Evolutionary conservation across 495 filamentous ascomycete genomes (phyloP).

Genomic region (Penicillium silybi): DNA sequence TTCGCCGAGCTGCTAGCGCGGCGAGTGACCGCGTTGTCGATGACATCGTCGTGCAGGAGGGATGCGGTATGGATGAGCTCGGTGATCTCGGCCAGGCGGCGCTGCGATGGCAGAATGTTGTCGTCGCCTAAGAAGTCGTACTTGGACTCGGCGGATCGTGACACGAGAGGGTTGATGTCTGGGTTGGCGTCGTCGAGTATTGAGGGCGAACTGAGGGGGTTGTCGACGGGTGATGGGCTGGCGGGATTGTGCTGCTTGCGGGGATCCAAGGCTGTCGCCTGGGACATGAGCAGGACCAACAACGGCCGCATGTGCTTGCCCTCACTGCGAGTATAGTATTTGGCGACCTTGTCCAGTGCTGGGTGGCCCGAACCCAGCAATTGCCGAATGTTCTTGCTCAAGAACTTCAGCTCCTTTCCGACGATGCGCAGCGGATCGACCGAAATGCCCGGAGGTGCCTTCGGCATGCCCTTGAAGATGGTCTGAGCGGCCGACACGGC

Average conservation of each 20-base stretch:
- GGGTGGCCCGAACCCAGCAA: slow-evolving; percentile 90
- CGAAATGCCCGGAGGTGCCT: slow-evolving; percentile 54
- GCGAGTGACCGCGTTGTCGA: slow-evolving; percentile 82
- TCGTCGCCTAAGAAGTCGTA: slow-evolving; percentile 38
- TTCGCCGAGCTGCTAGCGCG: slow-evolving; percentile 85
- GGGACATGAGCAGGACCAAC: slow-evolving; percentile 92
- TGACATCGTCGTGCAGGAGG: slow-evolving; percentile 95
- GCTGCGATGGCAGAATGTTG: slow-evolving; percentile 67
- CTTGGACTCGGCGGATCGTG: slow-evolving; percentile 44
- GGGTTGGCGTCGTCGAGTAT: slow-evolving; percentile 86
- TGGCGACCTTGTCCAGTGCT: slow-evolving; percentile 87
- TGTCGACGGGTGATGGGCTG: slow-evolving; percentile 55
- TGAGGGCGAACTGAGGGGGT: slow-evolving; percentile 66
- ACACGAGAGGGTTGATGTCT: slow-evolving; percentile 49
- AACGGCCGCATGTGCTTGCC: slow-evolving; percentile 95
- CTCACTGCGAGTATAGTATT: slow-evolving; percentile 96
- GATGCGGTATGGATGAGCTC: slow-evolving; percentile 97
- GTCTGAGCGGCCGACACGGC: slow-evolving; percentile 77
- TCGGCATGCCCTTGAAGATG: slow-evolving; percentile 68
- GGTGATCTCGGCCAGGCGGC: slow-evolving; percentile 91
- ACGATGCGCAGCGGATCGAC: slow-evolving; percentile 77
- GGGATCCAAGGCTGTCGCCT: slow-evolving; percentile 77
- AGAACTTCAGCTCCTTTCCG: slow-evolving; percentile 91
- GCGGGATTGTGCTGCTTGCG: slow-evolving; percentile 46
- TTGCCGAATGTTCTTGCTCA: slow-evolving; percentile 84